Conservation (phyloP, 495 filamentous ascomycete species). For the Hyaloscypha variabilis region DNA sequence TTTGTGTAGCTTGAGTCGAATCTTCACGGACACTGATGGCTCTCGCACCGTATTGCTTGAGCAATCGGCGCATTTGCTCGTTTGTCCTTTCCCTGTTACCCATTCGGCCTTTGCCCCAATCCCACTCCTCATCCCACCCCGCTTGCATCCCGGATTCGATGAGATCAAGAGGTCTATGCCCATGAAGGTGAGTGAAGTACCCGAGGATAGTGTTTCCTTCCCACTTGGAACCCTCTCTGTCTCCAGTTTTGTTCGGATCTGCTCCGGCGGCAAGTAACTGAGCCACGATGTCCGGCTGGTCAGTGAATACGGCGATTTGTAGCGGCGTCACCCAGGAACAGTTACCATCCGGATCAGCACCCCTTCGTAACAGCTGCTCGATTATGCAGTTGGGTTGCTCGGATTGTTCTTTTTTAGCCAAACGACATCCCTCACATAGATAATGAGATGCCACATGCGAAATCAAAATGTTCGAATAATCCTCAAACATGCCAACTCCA, state of each 20-base stretch:
- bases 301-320: neutral
- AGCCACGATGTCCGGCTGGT: neutral
- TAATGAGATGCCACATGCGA: neutral
- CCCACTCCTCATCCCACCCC: too few species aligned
- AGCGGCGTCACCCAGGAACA: neutral
- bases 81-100: too few species aligned
- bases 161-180: too few species aligned
- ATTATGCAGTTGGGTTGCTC: neutral
- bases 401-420: neutral
- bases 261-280: neutral
- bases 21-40: too few species aligned
- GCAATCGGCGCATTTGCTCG: too few species aligned
- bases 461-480: neutral
- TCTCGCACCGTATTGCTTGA: too few species aligned
- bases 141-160: too few species aligned
- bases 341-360: neutral
- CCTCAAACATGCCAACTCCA: neutral
- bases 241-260: neutral
- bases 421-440: neutral
- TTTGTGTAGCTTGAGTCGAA: too few species aligned
- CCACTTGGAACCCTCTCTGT: neutral
- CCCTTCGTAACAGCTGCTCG: neutral
- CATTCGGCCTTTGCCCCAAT: too few species aligned
- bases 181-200: too few species aligned
- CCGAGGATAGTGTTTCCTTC: neutral